Evolutionary conservation across 2,329 filamentous ascomycete genomes (phyloP).

Genomic region (Fusarium continuum): DNA sequence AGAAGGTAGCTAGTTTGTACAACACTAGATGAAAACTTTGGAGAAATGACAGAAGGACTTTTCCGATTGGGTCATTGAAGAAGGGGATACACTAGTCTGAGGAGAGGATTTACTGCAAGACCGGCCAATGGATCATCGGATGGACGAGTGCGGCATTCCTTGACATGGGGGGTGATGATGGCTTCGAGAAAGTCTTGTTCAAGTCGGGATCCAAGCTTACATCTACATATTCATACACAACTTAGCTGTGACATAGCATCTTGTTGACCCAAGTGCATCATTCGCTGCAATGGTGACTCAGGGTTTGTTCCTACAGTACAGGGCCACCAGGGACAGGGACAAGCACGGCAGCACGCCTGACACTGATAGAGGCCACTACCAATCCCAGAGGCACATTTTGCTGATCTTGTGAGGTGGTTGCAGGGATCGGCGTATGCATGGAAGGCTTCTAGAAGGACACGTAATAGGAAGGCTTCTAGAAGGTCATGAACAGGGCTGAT

Average conservation of each 20-base stretch:
- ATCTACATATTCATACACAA: background rate
- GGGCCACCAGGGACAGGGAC: background rate
- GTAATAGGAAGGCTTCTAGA: slow-evolving; percentile 13
- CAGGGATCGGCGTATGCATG: background rate
- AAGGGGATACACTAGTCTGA: background rate
- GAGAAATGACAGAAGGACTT: background rate
- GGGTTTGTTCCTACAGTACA: slow-evolving; percentile 9
- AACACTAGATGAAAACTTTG: background rate
- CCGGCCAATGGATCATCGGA: background rate
- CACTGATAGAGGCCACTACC: background rate
- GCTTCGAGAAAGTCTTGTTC: slow-evolving; percentile 1
- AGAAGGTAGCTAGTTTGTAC: background rate
- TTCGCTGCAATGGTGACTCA: background rate
- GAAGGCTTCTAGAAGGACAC: slow-evolving; percentile 11
- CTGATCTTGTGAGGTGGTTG: background rate
- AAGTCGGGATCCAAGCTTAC: background rate
- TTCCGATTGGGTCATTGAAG: background rate
- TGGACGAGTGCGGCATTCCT: background rate
- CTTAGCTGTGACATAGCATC: background rate
- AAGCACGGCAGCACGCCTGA: slow-evolving; percentile 15
- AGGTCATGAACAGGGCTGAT: background rate
- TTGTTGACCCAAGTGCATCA: background rate
- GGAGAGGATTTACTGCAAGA: background rate
- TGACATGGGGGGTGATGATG: background rate
- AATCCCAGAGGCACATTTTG: background rate